A percentile compares a stretch with the other conserved stretches of the same genome.
These are phyloP conservation scores for Akanthomyces uredinophilus DNA, from an alignment of 2,329 filamentous ascomycete genomes.

Conservation along the genomic window DNA sequence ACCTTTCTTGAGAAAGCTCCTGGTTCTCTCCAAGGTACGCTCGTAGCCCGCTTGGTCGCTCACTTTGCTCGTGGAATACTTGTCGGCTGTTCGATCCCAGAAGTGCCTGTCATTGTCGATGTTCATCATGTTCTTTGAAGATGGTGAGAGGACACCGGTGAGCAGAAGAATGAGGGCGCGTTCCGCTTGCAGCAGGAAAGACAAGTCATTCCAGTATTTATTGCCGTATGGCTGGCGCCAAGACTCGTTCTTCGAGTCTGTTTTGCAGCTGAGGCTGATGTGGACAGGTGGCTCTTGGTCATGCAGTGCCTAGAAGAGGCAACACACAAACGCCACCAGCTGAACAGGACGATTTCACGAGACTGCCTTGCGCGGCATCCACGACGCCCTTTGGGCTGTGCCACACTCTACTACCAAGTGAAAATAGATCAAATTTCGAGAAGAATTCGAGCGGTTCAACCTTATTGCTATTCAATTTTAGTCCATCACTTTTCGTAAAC, in stretches of 20 bases:
- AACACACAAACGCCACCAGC: too few relatives aligned
- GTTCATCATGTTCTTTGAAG: neutral
- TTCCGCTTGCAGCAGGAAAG: neutral
- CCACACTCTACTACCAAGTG: too few relatives aligned
- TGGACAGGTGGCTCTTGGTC: constrained; percentile 1
- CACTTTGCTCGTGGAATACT: constrained; percentile 16
- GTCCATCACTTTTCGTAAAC: too few relatives aligned
- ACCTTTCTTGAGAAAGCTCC: constrained; percentile 10
- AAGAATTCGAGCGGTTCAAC: too few relatives aligned
- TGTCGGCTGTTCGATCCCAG: constrained; percentile 16
- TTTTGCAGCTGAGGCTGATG: neutral
- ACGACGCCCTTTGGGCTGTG: too few relatives aligned
- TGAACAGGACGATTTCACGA: too few relatives aligned
- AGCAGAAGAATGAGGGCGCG: neutral
- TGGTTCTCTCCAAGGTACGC: constrained; percentile 15
- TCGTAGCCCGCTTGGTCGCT: constrained; percentile 18
- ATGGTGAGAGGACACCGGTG: neutral
- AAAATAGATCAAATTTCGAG: too few relatives aligned
- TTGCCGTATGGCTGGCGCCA: neutral
- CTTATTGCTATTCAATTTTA: too few relatives aligned
- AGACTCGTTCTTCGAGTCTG: neutral
- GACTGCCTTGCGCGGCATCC: too few relatives aligned
- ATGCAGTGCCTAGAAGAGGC: too few relatives aligned
- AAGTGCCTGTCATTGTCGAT: constrained; percentile 13
- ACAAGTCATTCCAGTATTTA: neutral